A percentile compares a stretch with the other conserved stretches of the same genome.
These are phyloP conservation scores for Panellus pusillus DNA, from an alignment of 768 basidiomycete species.

Conservation along the genomic window DNA sequence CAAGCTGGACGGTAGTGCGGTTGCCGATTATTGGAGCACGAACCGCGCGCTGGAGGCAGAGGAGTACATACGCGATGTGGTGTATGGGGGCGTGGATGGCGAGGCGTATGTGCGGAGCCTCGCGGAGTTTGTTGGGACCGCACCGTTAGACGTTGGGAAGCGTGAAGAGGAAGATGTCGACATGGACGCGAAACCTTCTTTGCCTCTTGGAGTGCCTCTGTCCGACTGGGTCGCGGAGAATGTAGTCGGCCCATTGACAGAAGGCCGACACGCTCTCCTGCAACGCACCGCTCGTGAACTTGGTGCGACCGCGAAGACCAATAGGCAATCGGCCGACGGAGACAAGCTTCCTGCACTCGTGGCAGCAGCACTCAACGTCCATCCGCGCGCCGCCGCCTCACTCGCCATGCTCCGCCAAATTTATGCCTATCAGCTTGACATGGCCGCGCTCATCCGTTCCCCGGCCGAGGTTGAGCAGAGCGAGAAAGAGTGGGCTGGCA, in stretches of 20 bases:
- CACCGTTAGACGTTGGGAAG: conserved; percentile 17
- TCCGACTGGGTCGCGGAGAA: conserved; percentile 43
- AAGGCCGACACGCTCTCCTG: conserved; percentile 45
- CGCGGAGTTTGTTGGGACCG: conserved; percentile 61
- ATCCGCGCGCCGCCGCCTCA: conserved; percentile 41
- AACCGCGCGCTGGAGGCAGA: conserved; percentile 55
- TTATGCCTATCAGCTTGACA: conserved; percentile 49
- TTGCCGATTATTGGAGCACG: conserved; percentile 46
- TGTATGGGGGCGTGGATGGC: conserved; percentile 79
- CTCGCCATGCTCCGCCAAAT: conserved; percentile 44
- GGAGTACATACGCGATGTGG: conserved; percentile 68
- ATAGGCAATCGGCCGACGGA: not conserved
- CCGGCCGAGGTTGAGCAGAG: conserved; percentile 50
- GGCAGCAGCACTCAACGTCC: conserved; percentile 40
- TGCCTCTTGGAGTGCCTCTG: conserved; percentile 38
- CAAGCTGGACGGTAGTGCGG: conserved; percentile 23
- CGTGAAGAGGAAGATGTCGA: conserved; percentile 7
- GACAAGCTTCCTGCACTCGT: conserved; percentile 32
- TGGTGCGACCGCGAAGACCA: conserved; percentile 5
- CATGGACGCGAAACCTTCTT: conserved; percentile 16
- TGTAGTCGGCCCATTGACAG: conserved; percentile 48
- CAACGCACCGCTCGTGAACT: conserved; percentile 40
- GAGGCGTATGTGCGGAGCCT: conserved; percentile 75
- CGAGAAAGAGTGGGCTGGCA: conserved; percentile 54
- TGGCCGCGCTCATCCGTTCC: conserved; percentile 47